A percentile compares a stretch with the other conserved stretches of the same genome.
These are phyloP conservation scores for Penicillium palitans DNA, from an alignment of 2,329 filamentous ascomycete genomes.

Conservation along the genomic window DNA sequence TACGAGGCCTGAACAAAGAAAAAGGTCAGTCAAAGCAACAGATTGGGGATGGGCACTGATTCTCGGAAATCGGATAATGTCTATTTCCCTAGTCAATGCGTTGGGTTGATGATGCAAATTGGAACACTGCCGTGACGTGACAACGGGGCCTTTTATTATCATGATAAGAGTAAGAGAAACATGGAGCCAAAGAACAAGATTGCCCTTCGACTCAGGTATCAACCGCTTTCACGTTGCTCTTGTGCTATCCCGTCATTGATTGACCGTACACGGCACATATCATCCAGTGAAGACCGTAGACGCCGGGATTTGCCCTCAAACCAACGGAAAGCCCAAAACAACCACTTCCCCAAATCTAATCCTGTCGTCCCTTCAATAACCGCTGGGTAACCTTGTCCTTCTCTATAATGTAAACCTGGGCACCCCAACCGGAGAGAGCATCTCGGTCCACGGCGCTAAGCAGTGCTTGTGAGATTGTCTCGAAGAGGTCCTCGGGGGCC, in stretches of 20 bases:
- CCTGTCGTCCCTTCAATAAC: slow-evolving; percentile 95
- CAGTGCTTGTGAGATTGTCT: slow-evolving; percentile 94
- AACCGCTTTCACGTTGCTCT: slow-evolving; percentile 17
- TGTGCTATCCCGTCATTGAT: slow-evolving; percentile 19
- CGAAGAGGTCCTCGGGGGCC: slow-evolving; percentile 92
- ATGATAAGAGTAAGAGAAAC: slow-evolving; percentile 26
- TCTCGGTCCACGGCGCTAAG: slow-evolving; percentile 96
- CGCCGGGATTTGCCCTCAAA: slow-evolving; percentile 29
- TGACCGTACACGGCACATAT: slow-evolving; percentile 22
- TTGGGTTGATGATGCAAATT: not conserved
- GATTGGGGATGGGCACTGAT: not conserved
- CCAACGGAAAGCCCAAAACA: slow-evolving; percentile 30
- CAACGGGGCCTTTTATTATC: slow-evolving; percentile 28
- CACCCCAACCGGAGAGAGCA: slow-evolving; percentile 95
- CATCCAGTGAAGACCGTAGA: slow-evolving; percentile 31
- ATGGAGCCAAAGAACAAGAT: slow-evolving; percentile 16
- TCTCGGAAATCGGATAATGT: not conserved
- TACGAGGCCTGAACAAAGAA: too few species aligned
- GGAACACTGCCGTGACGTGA: slow-evolving; percentile 21
- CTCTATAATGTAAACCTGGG: slow-evolving; percentile 98
- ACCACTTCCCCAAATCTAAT: slow-evolving; percentile 54
- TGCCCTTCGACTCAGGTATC: slow-evolving; percentile 15
- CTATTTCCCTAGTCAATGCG: not conserved
- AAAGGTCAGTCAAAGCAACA: too few species aligned
- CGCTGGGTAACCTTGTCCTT: slow-evolving; percentile 99